These are phyloP conservation scores for Triticum monococcum DNA, from an alignment of 176 grass and related monocot genomes.

Conservation along the genomic window DNA sequence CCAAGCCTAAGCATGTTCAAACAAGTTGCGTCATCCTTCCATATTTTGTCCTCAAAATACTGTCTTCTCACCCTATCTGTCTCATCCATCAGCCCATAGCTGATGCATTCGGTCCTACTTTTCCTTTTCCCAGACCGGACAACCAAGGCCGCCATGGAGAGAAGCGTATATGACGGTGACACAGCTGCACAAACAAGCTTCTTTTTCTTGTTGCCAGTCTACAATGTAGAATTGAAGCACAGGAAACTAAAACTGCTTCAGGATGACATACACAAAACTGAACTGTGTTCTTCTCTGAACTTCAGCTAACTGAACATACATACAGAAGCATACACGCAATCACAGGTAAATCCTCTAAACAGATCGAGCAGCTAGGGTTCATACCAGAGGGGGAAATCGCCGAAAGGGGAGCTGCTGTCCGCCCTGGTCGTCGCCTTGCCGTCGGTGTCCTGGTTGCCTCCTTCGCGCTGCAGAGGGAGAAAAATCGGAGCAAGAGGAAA, in stretches of 20 bases:
- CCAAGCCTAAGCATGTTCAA: too few species aligned
- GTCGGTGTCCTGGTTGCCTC: too few species aligned
- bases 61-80: too few species aligned
- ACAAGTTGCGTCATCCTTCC: too few species aligned
- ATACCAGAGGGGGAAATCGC: background rate
- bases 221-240: background rate
- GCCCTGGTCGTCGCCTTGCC: too few species aligned
- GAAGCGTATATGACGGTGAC: background rate
- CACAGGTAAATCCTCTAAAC: background rate
- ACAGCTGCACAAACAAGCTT: background rate
- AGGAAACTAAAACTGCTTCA: background rate
- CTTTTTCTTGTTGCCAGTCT: background rate
- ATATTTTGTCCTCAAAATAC: too few species aligned
- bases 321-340: background rate
- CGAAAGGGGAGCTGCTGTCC: background rate
- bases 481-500: background rate
- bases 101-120: background rate
- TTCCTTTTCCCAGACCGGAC: background rate
- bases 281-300: background rate
- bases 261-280: background rate
- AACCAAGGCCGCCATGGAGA: background rate
- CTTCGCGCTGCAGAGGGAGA: background rate
- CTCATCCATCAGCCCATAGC: too few species aligned
- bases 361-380: background rate
- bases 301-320: too few species aligned